These are phyloP conservation scores for Fraxinus baroniana DNA, from an alignment of 305 asterid species.

Conservation along the genomic window DNA sequence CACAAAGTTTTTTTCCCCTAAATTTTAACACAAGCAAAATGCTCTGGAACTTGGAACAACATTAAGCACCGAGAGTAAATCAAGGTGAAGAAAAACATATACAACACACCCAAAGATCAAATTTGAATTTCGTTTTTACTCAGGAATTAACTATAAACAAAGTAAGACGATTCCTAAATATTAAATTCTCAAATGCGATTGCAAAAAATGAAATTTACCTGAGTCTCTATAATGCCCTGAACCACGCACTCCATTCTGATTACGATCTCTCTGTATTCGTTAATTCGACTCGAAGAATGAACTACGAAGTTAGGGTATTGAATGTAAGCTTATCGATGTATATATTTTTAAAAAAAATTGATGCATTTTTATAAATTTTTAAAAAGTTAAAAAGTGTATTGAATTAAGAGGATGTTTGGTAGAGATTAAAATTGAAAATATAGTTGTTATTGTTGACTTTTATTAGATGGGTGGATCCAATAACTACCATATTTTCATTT, in stretches of 20 bases:
- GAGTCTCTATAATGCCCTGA: slow-evolving; percentile 90
- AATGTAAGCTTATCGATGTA: too few species aligned
- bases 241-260: slow-evolving; percentile 85
- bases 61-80: neutral
- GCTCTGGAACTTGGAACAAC: neutral
- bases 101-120: neutral
- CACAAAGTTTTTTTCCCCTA: neutral
- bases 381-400: too few species aligned
- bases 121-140: neutral
- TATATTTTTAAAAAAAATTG: too few species aligned
- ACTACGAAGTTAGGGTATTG: neutral
- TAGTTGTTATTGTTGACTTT: too few species aligned
- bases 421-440: too few species aligned
- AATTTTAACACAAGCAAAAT: neutral
- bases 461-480: too few species aligned
- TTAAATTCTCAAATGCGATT: neutral
- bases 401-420: too few species aligned
- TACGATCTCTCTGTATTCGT: neutral
- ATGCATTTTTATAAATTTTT: too few species aligned
- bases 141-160: neutral
- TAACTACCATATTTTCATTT: too few species aligned
- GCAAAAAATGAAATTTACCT: slow-evolving; percentile 35
- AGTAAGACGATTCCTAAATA: neutral
- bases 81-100: neutral
- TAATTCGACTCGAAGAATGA: neutral